Percentiles rank a stretch among this genome's conserved stretches.
These are phyloP conservation scores for Mucor piriformis DNA, from an alignment of 371 early-diverging fungal species.

Conservation along the genomic window DNA sequence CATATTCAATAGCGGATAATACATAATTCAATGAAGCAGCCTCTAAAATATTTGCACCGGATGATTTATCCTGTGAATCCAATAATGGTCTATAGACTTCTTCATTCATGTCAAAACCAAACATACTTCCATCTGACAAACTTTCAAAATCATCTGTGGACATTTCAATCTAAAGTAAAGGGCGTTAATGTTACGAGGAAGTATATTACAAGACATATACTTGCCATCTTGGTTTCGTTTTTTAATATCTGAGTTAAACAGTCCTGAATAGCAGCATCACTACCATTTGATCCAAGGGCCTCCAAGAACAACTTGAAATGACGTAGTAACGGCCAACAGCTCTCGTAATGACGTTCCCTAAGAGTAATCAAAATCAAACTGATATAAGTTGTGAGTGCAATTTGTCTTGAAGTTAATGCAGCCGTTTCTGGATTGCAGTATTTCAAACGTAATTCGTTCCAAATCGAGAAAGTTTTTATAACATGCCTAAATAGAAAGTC, in stretches of 20 bases:
- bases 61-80: constrained; percentile 32
- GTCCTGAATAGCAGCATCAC: constrained; percentile 6
- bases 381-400: constrained; percentile 54
- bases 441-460: constrained; percentile 31
- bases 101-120: constrained; percentile 52
- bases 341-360: constrained; percentile 54
- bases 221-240: constrained; percentile 46
- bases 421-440: constrained; percentile 32
- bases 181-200: no score
- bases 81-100: constrained; percentile 40
- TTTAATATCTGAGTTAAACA: constrained; percentile 21
- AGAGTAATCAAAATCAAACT: constrained; percentile 50
- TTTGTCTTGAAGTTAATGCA: constrained; percentile 37
- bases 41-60: constrained; percentile 46
- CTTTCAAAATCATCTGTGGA: constrained; percentile 48
- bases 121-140: constrained; percentile 50
- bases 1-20: constrained; percentile 37
- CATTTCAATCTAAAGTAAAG: constrained; percentile 39
- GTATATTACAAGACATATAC: neutral
- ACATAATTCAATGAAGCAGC: constrained; percentile 42
- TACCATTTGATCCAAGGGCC: constrained; percentile 20
- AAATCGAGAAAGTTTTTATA: constrained; percentile 35
- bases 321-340: constrained; percentile 45
- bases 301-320: constrained; percentile 51
- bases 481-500: constrained; percentile 31